Evolutionary conservation across 306 rosid species (phyloP).

Genomic region (Crataegus laevigata): DNA sequence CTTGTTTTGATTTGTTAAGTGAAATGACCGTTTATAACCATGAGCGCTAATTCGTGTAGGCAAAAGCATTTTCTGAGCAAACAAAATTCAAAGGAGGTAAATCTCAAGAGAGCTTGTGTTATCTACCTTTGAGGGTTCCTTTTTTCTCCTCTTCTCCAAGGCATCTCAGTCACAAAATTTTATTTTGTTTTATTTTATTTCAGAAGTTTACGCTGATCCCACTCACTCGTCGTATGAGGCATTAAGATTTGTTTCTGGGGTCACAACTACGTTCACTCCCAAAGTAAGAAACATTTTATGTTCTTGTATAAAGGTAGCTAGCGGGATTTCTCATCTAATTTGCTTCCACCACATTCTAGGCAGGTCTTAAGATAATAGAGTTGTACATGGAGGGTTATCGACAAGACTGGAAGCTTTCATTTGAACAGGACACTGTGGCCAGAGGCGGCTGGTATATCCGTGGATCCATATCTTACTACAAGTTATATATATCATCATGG

Average conservation of each 20-base stretch:
- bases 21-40: slow-evolving; percentile 8
- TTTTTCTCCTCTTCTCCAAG: background rate
- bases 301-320: background rate
- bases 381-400: slow-evolving; percentile 82
- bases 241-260: slow-evolving; percentile 68
- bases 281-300: slow-evolving; percentile 36
- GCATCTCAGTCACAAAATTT: slow-evolving; percentile 1
- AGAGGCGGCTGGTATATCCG: slow-evolving; percentile 81
- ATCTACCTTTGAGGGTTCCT: background rate
- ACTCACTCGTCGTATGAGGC: slow-evolving; percentile 75
- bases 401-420: slow-evolving; percentile 94
- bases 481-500: background rate
- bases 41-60: slow-evolving; percentile 35
- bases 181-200: slow-evolving; percentile 20
- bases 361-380: slow-evolving; percentile 79
- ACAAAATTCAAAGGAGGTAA: slow-evolving; percentile 88
- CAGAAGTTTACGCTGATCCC: slow-evolving; percentile 88
- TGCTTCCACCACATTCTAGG: slow-evolving; percentile 42
- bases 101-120: slow-evolving; percentile 9
- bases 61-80: slow-evolving; percentile 61
- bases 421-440: slow-evolving; percentile 58
- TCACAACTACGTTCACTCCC: slow-evolving; percentile 73
- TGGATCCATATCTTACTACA: background rate
- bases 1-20: background rate
- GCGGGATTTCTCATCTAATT: slow-evolving; percentile 1